A percentile compares a stretch with the other conserved stretches of the same genome.
These are phyloP conservation scores for Mycena latifolia DNA, from an alignment of 768 basidiomycete genomes.

Conservation along the genomic window DNA sequence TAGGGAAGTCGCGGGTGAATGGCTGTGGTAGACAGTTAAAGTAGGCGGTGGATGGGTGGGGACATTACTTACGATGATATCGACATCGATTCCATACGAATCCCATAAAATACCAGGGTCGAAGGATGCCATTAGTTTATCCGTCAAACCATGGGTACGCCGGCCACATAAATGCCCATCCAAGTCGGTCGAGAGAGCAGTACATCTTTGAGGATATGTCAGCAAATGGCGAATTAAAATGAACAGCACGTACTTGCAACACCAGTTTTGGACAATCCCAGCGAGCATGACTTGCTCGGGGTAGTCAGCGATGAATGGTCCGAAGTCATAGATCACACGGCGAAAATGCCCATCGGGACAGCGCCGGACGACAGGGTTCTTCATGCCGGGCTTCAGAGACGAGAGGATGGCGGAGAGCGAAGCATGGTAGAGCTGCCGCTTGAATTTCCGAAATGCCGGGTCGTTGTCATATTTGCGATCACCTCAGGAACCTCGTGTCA, in stretches of 20 bases:
- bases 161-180: conserved; percentile 13
- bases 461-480: conserved; percentile 17
- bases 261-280: conserved; percentile 33
- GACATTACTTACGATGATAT: conserved; percentile 32
- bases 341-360: conserved; percentile 46
- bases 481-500: no score
- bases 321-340: conserved; percentile 39
- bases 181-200: conserved; percentile 15
- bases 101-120: conserved; percentile 27
- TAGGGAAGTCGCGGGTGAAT: conserved; percentile 40
- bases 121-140: conserved; percentile 7
- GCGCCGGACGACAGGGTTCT: conserved; percentile 28
- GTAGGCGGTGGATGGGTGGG: neutral
- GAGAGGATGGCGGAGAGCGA: conserved; percentile 15
- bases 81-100: conserved; percentile 35
- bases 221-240: neutral
- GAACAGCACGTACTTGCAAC: conserved; percentile 18
- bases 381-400: conserved; percentile 29
- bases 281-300: conserved; percentile 42
- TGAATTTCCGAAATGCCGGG: conserved; percentile 29
- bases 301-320: conserved; percentile 46
- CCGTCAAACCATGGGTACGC: conserved; percentile 24
- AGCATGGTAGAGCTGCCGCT: conserved; percentile 35
- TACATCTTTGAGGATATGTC: conserved; percentile 6
- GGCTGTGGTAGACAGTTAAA: no score